phyloP scores from a whole-genome alignment of 2,329 filamentous ascomycete species.

The Lizonia empirigonia region DNA sequence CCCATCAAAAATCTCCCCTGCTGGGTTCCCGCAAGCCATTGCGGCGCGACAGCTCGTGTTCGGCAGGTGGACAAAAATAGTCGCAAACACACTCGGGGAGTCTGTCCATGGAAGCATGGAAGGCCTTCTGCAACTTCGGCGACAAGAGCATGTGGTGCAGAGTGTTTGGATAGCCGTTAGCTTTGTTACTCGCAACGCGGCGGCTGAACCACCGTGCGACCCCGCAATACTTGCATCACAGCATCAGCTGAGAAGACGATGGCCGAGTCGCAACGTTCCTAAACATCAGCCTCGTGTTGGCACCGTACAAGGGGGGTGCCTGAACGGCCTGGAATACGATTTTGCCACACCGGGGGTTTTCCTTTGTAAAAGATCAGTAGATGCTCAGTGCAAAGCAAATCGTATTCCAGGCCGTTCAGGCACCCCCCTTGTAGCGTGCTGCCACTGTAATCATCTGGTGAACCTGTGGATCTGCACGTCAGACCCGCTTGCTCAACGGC shows the following conservation, averaged over 20 bases:
- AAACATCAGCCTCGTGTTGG: conserved; percentile 12
- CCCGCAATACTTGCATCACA: conserved; percentile 3
- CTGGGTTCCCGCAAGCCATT: conserved; percentile 3
- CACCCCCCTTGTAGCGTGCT: conserved; percentile 1
- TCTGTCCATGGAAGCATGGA: conserved; percentile 1
- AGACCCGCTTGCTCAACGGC: conserved; percentile 6
- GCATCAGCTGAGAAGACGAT: conserved; percentile 1
- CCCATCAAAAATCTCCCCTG: conserved; percentile 15
- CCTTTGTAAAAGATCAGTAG: too few relatives aligned
- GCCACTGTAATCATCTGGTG: conserved; percentile 12
- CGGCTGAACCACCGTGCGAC: conserved; percentile 7
- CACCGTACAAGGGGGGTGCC: too few relatives aligned
- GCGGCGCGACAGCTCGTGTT: conserved; percentile 6
- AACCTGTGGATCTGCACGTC: conserved; percentile 14
- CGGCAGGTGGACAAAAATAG: conserved; percentile 12
- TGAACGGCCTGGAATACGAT: too few relatives aligned
- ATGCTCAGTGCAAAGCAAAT: too few relatives aligned
- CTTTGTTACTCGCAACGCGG: neutral
- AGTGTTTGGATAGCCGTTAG: conserved; percentile 2
- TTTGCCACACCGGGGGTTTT: too few relatives aligned
- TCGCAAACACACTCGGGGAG: neutral
- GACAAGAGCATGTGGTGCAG: conserved; percentile 5
- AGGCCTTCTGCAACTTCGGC: neutral
- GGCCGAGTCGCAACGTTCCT: conserved; percentile 1
- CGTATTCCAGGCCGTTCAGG: too few relatives aligned